phyloP scores from a whole-genome alignment of 2,329 filamentous ascomycete species.

The Rhynchosporium graminicola region DNA sequence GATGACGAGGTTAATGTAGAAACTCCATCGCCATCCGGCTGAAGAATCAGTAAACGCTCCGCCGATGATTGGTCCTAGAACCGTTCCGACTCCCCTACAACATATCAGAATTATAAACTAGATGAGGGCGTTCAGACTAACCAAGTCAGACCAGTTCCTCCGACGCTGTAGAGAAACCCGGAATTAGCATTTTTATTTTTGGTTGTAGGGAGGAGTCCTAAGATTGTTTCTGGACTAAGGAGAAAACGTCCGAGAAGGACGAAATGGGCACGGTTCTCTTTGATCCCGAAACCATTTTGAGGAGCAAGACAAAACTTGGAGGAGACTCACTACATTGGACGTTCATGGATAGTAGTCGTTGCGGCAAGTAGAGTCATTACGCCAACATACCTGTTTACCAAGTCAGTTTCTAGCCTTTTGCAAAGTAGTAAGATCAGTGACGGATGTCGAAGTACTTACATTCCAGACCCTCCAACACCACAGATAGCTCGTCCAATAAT shows the following conservation, averaged over 20 bases:
- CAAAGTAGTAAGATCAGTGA: too few species aligned
- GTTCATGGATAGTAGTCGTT: slow-evolving; percentile 41
- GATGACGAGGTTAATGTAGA: slow-evolving; percentile 52
- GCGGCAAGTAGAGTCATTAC: slow-evolving; percentile 48
- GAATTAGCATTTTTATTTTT: too few species aligned
- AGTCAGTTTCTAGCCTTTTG: too few species aligned
- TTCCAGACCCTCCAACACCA: slow-evolving; percentile 49
- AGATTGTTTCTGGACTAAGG: too few species aligned
- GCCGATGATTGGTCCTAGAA: slow-evolving; percentile 51
- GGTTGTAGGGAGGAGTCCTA: too few species aligned
- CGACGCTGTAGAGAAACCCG: slow-evolving; percentile 24
- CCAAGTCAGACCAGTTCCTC: slow-evolving; percentile 43
- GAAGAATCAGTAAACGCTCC: slow-evolving; percentile 47
- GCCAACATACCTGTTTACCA: slow-evolving; percentile 40
- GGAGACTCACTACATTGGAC: slow-evolving; percentile 38
- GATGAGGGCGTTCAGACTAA: slow-evolving; percentile 43
- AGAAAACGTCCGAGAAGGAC: too few species aligned
- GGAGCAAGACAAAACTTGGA: too few species aligned
- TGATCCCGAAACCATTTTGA: too few species aligned
- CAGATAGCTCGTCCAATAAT: slow-evolving; percentile 50
- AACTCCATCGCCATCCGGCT: slow-evolving; percentile 50
- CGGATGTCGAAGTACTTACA: slow-evolving; percentile 34
- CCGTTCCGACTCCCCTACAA: slow-evolving; percentile 17
- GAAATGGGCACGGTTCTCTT: too few species aligned
- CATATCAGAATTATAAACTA: not conserved